These are phyloP conservation scores for Colletotrichum somersetense DNA, from an alignment of 2,329 filamentous ascomycete species.

Conservation along the genomic window DNA sequence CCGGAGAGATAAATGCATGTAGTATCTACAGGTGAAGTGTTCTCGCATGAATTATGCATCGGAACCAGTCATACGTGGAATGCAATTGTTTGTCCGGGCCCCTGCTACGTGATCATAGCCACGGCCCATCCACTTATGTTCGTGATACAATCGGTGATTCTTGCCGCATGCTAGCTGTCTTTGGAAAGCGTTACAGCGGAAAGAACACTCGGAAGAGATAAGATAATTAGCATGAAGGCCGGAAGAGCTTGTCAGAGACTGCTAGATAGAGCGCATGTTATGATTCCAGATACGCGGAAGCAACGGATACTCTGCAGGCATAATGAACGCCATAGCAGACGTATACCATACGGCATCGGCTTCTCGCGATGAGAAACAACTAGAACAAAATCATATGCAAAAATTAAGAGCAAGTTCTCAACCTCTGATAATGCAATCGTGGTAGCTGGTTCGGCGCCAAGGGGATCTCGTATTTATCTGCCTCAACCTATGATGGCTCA, in stretches of 20 bases:
- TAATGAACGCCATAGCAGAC: neutral
- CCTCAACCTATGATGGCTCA: no score
- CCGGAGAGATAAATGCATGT: neutral
- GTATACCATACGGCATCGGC: neutral
- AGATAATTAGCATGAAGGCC: neutral
- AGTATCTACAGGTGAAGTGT: neutral
- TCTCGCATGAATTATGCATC: neutral
- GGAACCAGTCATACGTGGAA: neutral
- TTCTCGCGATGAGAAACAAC: neutral
- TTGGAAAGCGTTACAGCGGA: neutral
- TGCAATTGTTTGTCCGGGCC: neutral
- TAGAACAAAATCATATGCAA: neutral
- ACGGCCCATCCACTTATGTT: neutral
- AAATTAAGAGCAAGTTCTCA: neutral
- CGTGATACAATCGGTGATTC: neutral
- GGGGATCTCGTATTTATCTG: no score
- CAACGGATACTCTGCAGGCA: neutral
- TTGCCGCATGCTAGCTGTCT: neutral
- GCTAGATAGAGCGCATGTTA: neutral
- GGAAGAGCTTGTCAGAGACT: neutral
- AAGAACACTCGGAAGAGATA: neutral
- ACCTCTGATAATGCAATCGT: neutral
- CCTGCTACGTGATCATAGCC: neutral
- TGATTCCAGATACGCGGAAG: neutral
- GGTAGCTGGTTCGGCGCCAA: neutral